Base-by-base conservation (phyloP, 2,329 filamentous ascomycete species). In the Ophiostoma ips region DNA sequence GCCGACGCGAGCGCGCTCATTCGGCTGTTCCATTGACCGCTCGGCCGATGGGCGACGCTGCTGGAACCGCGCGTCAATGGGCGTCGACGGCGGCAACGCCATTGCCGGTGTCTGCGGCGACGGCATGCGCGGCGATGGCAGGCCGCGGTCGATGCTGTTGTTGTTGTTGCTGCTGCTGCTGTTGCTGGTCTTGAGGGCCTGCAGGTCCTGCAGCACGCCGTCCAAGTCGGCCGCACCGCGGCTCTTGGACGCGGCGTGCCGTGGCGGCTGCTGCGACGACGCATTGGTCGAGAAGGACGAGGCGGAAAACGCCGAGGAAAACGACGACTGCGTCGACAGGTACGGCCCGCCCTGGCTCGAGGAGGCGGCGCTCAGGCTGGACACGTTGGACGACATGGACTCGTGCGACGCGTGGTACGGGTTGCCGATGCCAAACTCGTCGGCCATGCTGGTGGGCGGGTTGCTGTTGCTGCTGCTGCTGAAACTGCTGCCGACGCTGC, bases 331-430 rank as follows among this genome's bases (percentile, higher is more conserved):
- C 3, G 78, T 78, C 38, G 63, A 63, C 8, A 81, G 82, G 58
- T 81, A 84, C 1, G 73, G 66, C 53, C 75, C 34, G 57, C 77
- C 77, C 24, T 28, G 24, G 24, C 24, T 28, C 8, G 24, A 28
- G 24, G n/a, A n/a, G 1, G 65, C 66, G n/a, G 64, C 65, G 50
- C 78, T 83, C 36, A 71, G 74, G 1, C 71, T 73, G 2, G 81
- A 85, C 41, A 73, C 72, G 16, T 75, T 78, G 0, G 83, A 86
- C 0, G 79, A 81, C 24, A 75, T 72, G 2, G 82, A 87, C 53
- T 76, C 73, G 1, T 79, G 77, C 0, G 77, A 68, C 4, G 75
- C 72, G 57, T 85, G 80, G 57, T 83, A 82, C 0, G 78, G 75
- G 57, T 83, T 83, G 33, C 75, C 71, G 21, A 70, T 62, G 11